Evolutionary conservation across 1,284 basidiomycete species (phyloP), one percentile per base, ranked within the genome.

Genomic region (Puccinia polysora): DNA sequence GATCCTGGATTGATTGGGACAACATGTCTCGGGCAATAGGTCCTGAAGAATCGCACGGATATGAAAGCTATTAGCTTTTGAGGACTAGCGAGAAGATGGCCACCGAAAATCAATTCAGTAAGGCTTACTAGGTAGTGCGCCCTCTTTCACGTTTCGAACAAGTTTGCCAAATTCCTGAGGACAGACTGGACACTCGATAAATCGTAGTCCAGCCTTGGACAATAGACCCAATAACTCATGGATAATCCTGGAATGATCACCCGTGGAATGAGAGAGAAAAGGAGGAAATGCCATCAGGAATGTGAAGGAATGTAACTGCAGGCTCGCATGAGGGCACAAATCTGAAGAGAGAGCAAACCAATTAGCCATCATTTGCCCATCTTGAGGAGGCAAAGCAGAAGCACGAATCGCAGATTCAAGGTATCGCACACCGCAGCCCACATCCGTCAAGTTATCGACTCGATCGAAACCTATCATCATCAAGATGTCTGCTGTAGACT

Each of bases 201-300:
- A 64, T 50, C 49, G 20, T 34, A 73, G 28, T 49, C 20, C 83
- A 15, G 85, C 82, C 47, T 84, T 83, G 0, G 87, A 81, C 5
- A 95, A 82, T 75, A 89, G 86, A 0, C 90, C 90, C 6, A 93
- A 81, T 0, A 94, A 82, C 74, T 93, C 90, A 76, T 96, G 90
- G 6, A 86, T 87, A 80, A 94, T 85, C 91, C 91, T 94, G 50
- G 38, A 47, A 40, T 23, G 2, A 20, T 12, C 2, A 12, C 36
- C 5, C 23, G 52, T 14, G 30, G 49, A 50, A 36, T 14, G 12
- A 50, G 34, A 23, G 30, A 12, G 10, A 38, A 38, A 36, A 38
- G 38, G 30, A 2, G 14, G 18, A 10, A 38, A 43, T 10, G 6
- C 15, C 12, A 43, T 45, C 23, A 7, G 28, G n/a, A 18, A 36